phyloP scores from a whole-genome alignment of 2,329 filamentous ascomycete genomes.

The Pleoardoris graminearum region DNA sequence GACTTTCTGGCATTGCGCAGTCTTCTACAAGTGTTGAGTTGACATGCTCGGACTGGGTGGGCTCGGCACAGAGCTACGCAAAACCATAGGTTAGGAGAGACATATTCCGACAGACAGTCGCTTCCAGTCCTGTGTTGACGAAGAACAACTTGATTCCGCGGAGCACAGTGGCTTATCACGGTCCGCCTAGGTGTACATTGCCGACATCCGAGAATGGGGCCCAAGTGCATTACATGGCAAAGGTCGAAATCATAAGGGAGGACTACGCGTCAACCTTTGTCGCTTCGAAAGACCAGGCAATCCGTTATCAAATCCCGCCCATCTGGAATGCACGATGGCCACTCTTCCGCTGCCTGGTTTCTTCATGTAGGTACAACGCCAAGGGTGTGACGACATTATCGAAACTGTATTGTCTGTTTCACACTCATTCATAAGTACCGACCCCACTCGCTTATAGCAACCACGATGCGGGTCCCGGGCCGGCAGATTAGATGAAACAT shows the following conservation, averaged over 20 bases:
- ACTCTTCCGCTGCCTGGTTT: background rate
- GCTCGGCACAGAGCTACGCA: no score
- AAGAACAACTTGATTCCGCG: no score
- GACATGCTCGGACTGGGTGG: no score
- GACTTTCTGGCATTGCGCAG: no score
- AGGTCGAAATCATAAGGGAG: no score
- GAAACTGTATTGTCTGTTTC: background rate
- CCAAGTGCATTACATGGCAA: background rate
- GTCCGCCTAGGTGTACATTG: background rate
- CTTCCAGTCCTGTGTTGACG: no score
- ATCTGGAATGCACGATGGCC: background rate
- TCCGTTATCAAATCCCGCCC: no score
- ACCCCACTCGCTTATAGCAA: background rate
- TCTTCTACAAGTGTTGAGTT: no score
- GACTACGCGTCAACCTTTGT: no score
- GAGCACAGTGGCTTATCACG: no score
- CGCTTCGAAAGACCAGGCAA: background rate
- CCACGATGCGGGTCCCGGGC: slow-evolving; percentile 14
- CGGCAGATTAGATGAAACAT: slow-evolving; percentile 29
- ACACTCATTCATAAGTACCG: background rate
- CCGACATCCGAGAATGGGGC: background rate
- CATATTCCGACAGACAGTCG: no score
- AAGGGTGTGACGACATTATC: background rate
- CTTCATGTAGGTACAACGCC: background rate
- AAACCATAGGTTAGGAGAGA: no score